phyloP scores from a whole-genome alignment of 176 grass and related monocot genomes.

The Lolium rigidum region DNA sequence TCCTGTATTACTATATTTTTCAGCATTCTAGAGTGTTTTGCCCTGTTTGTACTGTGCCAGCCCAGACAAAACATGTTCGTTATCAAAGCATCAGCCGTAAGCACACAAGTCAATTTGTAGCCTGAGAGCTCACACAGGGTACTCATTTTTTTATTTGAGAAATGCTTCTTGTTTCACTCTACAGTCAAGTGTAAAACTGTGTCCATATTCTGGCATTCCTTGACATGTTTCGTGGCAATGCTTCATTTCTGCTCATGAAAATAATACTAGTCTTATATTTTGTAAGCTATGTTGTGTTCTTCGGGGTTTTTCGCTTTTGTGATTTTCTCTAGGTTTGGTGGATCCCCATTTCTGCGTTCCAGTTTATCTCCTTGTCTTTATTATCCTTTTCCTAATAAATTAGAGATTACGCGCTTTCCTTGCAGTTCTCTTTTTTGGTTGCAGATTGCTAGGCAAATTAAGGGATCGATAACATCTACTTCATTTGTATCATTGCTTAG shows the following conservation, averaged over 20 bases:
- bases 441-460: too few species aligned
- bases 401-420: too few species aligned
- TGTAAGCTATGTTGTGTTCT: too few species aligned
- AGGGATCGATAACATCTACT: too few species aligned
- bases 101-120: not conserved
- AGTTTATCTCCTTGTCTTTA: too few species aligned
- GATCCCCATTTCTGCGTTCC: too few species aligned
- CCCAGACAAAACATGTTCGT: not conserved
- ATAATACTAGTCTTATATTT: too few species aligned
- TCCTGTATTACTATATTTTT: conserved; percentile 16
- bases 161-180: not conserved
- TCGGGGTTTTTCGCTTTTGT: conserved; percentile 37
- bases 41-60: not conserved
- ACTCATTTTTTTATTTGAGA: not conserved
- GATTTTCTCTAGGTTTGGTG: too few species aligned
- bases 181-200: not conserved
- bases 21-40: not conserved
- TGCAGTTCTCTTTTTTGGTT: too few species aligned
- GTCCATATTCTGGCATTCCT: not conserved
- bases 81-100: conserved; percentile 5
- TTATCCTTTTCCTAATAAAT: too few species aligned
- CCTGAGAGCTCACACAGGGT: not conserved
- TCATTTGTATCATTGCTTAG: too few species aligned
- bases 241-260: not conserved
- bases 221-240: not conserved